Percentiles rank a stretch among this genome's conserved stretches.
Conservation (phyloP, 768 basidiomycete species). For the Austroboletus eburneus region DNA sequence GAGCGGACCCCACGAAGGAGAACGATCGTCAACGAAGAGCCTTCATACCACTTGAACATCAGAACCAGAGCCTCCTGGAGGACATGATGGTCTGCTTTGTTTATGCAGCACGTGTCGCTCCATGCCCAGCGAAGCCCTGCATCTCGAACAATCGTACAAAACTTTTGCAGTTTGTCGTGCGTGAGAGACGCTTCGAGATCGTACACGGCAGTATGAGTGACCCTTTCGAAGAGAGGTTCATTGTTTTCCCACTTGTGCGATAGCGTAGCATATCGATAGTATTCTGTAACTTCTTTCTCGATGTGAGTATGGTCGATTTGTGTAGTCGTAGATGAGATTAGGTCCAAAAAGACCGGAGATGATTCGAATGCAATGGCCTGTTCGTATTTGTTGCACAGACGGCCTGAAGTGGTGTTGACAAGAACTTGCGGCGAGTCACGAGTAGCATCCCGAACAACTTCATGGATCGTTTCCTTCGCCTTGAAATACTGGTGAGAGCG, state of each 20-base stretch:
- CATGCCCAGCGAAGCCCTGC: slow-evolving; percentile 6
- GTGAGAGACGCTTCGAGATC: background rate
- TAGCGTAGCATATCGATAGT: slow-evolving; percentile 2
- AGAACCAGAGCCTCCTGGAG: background rate
- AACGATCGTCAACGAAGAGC: background rate
- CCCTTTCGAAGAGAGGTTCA: background rate
- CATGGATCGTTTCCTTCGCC: background rate
- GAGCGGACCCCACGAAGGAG: background rate
- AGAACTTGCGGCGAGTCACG: slow-evolving; percentile 5
- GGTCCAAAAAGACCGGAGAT: background rate
- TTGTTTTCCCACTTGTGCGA: background rate
- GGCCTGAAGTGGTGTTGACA: slow-evolving; percentile 4
- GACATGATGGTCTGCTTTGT: background rate
- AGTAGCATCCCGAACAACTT: background rate
- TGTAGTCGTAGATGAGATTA: slow-evolving; percentile 8
- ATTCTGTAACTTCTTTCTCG: background rate
- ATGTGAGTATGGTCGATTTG: slow-evolving; percentile 2
- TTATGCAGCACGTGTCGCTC: slow-evolving; percentile 7
- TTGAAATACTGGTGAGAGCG: background rate
- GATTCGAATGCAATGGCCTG: slow-evolving; percentile 7
- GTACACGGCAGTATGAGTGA: background rate
- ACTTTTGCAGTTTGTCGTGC: background rate
- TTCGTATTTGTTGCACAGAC: slow-evolving; percentile 2
- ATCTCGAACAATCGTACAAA: background rate
- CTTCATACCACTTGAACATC: background rate